A percentile compares a stretch with the other conserved stretches of the same genome.
Evolutionary conservation across 441 rosid species (phyloP).

Genomic region (Cnidoscolus chayamansa): DNA sequence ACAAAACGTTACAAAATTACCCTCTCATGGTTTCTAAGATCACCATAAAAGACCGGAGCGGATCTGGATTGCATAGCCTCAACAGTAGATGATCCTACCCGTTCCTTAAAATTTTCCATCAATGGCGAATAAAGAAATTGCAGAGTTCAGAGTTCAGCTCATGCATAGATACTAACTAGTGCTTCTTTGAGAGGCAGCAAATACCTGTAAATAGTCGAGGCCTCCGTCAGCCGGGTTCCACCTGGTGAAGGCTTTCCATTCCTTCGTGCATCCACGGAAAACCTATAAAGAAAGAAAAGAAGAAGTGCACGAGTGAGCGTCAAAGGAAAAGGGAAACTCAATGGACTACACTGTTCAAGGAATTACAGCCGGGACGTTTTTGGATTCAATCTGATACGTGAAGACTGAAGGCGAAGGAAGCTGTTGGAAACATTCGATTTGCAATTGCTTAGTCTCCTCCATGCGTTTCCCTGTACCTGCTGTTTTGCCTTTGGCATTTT

Average conservation of each 20-base stretch:
- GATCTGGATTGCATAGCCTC: slow-evolving; percentile 75
- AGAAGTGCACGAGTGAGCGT: not conserved
- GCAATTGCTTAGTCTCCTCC: slow-evolving; percentile 31
- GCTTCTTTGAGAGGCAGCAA: too few relatives aligned
- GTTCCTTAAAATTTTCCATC: slow-evolving; percentile 41
- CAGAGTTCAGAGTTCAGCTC: not conserved
- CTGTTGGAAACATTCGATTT: slow-evolving; percentile 43
- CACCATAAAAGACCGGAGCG: slow-evolving; percentile 81
- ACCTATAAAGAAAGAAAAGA: slow-evolving; percentile 41
- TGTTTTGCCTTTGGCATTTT: too few relatives aligned
- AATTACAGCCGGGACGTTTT: slow-evolving; percentile 61
- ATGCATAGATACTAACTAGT: not conserved
- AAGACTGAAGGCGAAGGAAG: slow-evolving; percentile 50
- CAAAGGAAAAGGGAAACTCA: not conserved
- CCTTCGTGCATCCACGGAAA: slow-evolving; percentile 51
- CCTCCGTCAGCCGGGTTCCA: slow-evolving; percentile 79
- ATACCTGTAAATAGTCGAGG: slow-evolving; percentile 74
- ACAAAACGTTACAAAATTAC: slow-evolving; percentile 30
- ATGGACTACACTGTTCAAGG: not conserved
- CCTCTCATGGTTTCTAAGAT: slow-evolving; percentile 87
- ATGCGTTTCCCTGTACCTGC: not conserved
- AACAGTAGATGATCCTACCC: slow-evolving; percentile 54
- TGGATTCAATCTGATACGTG: slow-evolving; percentile 55
- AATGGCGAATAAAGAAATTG: not conserved
- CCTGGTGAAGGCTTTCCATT: slow-evolving; percentile 61